These are phyloP conservation scores for Candida michaelii DNA, from an alignment of 805 yeast species.

Conservation along the genomic window DNA sequence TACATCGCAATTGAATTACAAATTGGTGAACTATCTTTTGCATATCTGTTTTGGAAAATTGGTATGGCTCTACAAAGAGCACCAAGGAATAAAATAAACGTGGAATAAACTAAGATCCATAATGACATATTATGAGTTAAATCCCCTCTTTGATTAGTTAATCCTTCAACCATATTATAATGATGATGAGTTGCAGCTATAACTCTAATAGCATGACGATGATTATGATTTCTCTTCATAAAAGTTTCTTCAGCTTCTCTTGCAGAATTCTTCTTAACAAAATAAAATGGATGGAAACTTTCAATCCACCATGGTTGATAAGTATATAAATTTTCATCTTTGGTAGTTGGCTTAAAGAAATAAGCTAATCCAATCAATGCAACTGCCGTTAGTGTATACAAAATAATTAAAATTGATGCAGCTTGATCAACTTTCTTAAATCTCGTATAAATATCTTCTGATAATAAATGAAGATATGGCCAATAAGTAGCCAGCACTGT, in stretches of 20 bases:
- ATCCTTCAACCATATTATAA: slow-evolving; percentile 29
- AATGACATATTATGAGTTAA: slow-evolving; percentile 55
- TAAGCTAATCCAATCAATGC: slow-evolving; percentile 51
- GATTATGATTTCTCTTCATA: slow-evolving; percentile 47
- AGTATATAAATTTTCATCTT: slow-evolving; percentile 51
- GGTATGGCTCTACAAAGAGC: slow-evolving; percentile 52
- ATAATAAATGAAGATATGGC: slow-evolving; percentile 58
- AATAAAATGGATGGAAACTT: slow-evolving; percentile 58
- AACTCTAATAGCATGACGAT: slow-evolving; percentile 53
- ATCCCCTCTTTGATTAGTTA: slow-evolving; percentile 39
- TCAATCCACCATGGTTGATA: slow-evolving; percentile 83
- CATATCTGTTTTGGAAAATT: slow-evolving; percentile 31
- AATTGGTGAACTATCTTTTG: slow-evolving; percentile 21
- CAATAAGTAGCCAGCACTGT: slow-evolving; percentile 63
- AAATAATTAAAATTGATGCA: slow-evolving; percentile 29
- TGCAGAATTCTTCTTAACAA: slow-evolving; percentile 52
- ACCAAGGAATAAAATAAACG: slow-evolving; percentile 50
- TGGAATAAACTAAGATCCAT: slow-evolving; percentile 43
- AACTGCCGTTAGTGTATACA: slow-evolving; percentile 56
- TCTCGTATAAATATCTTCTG: slow-evolving; percentile 43
- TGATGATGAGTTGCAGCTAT: slow-evolving; percentile 58
- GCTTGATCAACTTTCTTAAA: slow-evolving; percentile 57
- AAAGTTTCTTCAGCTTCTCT: slow-evolving; percentile 47
- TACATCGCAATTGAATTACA: slow-evolving; percentile 60
- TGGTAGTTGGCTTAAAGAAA: slow-evolving; percentile 52